A percentile compares a stretch with the other conserved stretches of the same genome.
Conservation (phyloP, 1,284 basidiomycete species). For the Chondrostereum purpureum region DNA sequence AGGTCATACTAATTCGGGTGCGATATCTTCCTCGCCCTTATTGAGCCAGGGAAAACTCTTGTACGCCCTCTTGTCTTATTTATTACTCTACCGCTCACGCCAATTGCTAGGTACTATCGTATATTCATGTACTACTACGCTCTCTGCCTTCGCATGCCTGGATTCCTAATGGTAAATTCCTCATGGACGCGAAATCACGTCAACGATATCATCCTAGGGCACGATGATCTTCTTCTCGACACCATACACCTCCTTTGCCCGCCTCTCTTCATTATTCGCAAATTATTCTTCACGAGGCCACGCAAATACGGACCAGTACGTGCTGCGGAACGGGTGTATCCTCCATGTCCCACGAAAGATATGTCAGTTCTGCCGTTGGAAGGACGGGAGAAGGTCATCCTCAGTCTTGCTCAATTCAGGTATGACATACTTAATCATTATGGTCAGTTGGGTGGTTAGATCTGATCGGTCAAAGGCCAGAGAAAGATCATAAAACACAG, state of each 20-base stretch:
- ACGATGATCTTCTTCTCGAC: conserved; percentile 43
- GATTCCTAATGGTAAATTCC: conserved; percentile 89
- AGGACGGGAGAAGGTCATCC: conserved; percentile 57
- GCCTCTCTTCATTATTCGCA: conserved; percentile 19
- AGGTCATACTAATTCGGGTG: conserved; percentile 64
- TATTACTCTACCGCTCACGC: conserved; percentile 4
- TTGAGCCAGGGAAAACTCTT: conserved; percentile 68
- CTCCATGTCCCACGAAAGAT: conserved; percentile 84
- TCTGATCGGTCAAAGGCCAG: conserved; percentile 71
- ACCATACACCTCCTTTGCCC: conserved; percentile 32
- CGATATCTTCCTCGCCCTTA: conserved; percentile 53
- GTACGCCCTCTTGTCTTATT: conserved; percentile 35
- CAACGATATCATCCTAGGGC: conserved; percentile 58
- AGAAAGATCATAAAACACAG: conserved; percentile 91
- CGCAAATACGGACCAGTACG: conserved; percentile 16
- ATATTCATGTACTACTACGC: conserved; percentile 84
- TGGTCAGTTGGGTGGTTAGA: not conserved
- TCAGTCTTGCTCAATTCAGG: conserved; percentile 92
- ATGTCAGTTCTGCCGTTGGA: conserved; percentile 63
- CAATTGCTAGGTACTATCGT: conserved; percentile 74
- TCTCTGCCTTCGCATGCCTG: conserved; percentile 65
- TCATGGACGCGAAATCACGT: conserved; percentile 92
- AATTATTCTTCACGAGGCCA: conserved; percentile 17
- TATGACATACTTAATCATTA: conserved; percentile 26
- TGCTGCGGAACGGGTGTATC: conserved; percentile 65